phyloP scores from a whole-genome alignment of 2,329 filamentous ascomycete genomes.

The Trichoderma gracile region DNA sequence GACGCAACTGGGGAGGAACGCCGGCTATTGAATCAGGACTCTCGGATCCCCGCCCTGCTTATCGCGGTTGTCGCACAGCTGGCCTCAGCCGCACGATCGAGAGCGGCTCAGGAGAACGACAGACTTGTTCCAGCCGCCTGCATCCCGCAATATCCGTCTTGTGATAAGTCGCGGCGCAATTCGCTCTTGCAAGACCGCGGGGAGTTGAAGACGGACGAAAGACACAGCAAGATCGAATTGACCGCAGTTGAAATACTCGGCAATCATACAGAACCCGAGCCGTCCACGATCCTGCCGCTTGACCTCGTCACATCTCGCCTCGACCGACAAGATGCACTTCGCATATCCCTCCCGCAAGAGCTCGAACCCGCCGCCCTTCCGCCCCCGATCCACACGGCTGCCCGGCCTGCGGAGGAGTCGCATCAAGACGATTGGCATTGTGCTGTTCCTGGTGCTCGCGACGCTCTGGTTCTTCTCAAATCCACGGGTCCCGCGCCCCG shows the following conservation, averaged over 20 bases:
- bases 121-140: not conserved
- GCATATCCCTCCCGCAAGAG: slow-evolving; percentile 84
- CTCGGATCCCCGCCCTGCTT: not conserved
- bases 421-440: slow-evolving; percentile 58
- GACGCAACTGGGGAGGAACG: not conserved
- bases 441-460: slow-evolving; percentile 55
- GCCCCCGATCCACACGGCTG: slow-evolving; percentile 57
- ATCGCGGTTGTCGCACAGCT: slow-evolving; percentile 21
- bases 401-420: slow-evolving; percentile 62
- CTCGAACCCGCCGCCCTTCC: slow-evolving; percentile 73
- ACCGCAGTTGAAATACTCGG: not conserved
- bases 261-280: not conserved
- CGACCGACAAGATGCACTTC: slow-evolving; percentile 70
- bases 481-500: slow-evolving; percentile 34
- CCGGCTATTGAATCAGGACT: too few species aligned
- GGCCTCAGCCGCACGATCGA: not conserved
- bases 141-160: not conserved
- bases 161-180: not conserved
- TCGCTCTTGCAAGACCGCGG: not conserved
- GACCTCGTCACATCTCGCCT: not conserved
- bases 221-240: not conserved
- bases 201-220: not conserved
- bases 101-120: slow-evolving; percentile 16
- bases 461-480: slow-evolving; percentile 62
- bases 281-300: not conserved